A percentile compares a stretch with the other conserved stretches of the same genome.
Evolutionary conservation across 495 filamentous ascomycete species (phyloP).

Genomic region (Xylaria grammica): DNA sequence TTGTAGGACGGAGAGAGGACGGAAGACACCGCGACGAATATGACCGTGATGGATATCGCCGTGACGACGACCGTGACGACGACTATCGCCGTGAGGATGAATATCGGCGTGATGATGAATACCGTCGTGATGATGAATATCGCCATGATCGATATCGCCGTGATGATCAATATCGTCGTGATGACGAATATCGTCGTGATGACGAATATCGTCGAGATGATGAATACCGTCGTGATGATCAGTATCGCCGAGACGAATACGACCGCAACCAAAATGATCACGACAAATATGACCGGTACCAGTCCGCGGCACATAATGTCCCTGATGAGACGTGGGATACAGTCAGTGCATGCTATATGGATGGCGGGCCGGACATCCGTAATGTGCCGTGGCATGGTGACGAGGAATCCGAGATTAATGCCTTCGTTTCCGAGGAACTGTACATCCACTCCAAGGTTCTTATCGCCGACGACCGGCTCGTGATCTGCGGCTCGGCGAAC

Average conservation of each 20-base stretch:
- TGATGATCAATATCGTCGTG: no score
- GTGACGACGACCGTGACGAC: no score
- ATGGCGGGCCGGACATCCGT: slow-evolving; percentile 74
- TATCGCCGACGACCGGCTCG: slow-evolving; percentile 88
- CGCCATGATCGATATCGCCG: no score
- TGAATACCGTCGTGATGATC: no score
- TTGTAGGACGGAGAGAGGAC: slow-evolving; percentile 28
- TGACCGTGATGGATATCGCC: slow-evolving; percentile 21
- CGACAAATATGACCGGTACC: slow-evolving; percentile 65
- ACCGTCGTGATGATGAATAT: slow-evolving; percentile 30
- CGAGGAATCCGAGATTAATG: slow-evolving; percentile 76
- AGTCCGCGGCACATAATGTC: slow-evolving; percentile 63
- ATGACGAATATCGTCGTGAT: no score
- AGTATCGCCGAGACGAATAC: slow-evolving; percentile 17
- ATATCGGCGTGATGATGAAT: slow-evolving; percentile 17
- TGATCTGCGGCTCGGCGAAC: slow-evolving; percentile 92
- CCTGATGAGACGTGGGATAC: slow-evolving; percentile 69
- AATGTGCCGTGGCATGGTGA: slow-evolving; percentile 80
- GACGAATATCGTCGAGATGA: no score
- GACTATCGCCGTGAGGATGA: not conserved
- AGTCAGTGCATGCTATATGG: slow-evolving; percentile 85
- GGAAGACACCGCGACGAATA: slow-evolving; percentile 23
- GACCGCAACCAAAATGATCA: slow-evolving; percentile 26
- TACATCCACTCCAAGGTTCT: slow-evolving; percentile 95
- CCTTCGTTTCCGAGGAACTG: slow-evolving; percentile 90